A percentile compares a stretch with the other conserved stretches of the same genome.
phyloP scores from a whole-genome alignment of 1,284 basidiomycete genomes.

The Austropuccinia psidii region DNA sequence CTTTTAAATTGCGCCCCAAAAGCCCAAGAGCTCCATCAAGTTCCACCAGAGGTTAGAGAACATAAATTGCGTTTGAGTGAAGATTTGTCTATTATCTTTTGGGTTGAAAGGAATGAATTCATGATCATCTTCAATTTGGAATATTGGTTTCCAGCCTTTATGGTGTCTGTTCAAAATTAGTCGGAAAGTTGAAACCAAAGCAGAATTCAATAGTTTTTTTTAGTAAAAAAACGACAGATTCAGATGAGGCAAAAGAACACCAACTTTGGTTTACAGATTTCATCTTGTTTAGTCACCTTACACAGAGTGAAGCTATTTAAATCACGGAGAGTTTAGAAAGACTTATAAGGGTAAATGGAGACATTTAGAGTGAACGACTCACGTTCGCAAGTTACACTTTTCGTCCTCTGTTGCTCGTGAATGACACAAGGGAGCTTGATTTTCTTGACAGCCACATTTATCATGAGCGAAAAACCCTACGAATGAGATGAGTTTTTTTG shows the following conservation, averaged over 20 bases:
- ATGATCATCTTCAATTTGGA: too few species aligned
- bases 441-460: conserved; percentile 3
- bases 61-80: too few species aligned
- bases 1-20: too few species aligned
- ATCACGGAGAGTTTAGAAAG: neutral
- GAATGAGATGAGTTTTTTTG: too few species aligned
- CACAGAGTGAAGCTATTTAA: conserved; percentile 22
- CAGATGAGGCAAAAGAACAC: neutral
- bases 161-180: conserved; percentile 12
- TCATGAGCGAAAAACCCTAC: conserved; percentile 33
- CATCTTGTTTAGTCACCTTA: conserved; percentile 29
- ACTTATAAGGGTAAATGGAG: neutral
- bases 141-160: conserved; percentile 29
- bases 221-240: neutral
- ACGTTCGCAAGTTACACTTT: conserved; percentile 35
- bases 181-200: neutral
- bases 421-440: neutral
- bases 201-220: too few species aligned
- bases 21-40: too few species aligned
- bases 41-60: too few species aligned
- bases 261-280: conserved; percentile 28
- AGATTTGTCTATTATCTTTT: too few species aligned
- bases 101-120: too few species aligned
- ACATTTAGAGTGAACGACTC: neutral
- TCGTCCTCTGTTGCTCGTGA: conserved; percentile 13